These are phyloP conservation scores for Phytophthora sojae DNA, from an alignment of 352 stramenopile species.

Conservation along the genomic window DNA sequence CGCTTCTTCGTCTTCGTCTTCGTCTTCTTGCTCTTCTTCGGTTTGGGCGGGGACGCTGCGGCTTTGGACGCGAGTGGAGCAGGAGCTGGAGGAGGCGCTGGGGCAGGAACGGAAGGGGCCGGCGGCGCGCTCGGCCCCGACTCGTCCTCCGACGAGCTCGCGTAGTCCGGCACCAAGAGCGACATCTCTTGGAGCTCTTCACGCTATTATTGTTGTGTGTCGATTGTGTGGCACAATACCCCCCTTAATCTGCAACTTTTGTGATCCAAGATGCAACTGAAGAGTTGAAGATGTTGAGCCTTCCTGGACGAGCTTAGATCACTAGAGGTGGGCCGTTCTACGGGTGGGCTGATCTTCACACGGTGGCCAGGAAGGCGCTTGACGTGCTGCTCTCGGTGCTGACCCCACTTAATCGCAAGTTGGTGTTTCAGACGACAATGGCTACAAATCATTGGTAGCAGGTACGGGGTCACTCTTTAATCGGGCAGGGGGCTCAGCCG, in stretches of 20 bases:
- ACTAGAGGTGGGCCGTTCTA: too few species aligned
- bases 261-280: neutral
- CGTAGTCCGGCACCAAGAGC: constrained; percentile 64
- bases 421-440: too few species aligned
- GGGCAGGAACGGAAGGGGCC: neutral
- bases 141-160: constrained; percentile 66
- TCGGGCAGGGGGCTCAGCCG: too few species aligned
- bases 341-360: too few species aligned
- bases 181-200: constrained; percentile 39
- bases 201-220: neutral
- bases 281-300: too few species aligned
- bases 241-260: too few species aligned
- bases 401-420: too few species aligned
- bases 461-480: too few species aligned
- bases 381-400: too few species aligned
- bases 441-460: too few species aligned
- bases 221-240: neutral
- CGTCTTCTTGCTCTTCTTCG: constrained; percentile 26
- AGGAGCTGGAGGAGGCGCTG: neutral
- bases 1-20: constrained; percentile 41
- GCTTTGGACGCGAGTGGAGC: neutral
- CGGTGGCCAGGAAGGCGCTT: too few species aligned
- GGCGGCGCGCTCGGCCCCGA: neutral
- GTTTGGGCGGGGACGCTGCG: constrained; percentile 2
- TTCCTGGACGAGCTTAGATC: too few species aligned